Evolutionary conservation across 2,329 filamentous ascomycete species (phyloP), one percentile per base, ranked within the genome.

Genomic region (Calycina herbarum): DNA sequence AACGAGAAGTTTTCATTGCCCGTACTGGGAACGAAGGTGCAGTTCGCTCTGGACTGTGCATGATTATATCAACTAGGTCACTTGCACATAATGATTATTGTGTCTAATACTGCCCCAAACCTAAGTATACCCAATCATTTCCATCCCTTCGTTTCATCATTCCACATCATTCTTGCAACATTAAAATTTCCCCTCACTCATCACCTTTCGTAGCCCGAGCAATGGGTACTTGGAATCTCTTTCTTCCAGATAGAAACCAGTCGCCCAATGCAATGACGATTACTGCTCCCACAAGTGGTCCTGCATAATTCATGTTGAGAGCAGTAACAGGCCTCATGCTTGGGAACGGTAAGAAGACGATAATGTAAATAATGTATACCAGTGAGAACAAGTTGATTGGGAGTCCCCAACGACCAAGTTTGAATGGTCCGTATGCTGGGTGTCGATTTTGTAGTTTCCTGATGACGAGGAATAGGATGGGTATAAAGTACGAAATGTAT

Each of bases 231-330:
- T 11, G 13, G 17, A 40, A 40, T 40, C 38, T 40, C 13, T 40
- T 40, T 40, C 13, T 40, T 11, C 38, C 38, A 17, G 38, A 40
- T 40, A 40, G 13, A 17, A 40, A 40, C 57, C 45, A 64, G 48
- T 64, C 63, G 8, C 63, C 42, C n/a, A 64, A 11, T 29, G 42
- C 64, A 29, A 62, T 40, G 11, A 61, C 13, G 15, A 64, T 64
- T 13, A 64, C 31, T 27, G 57, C 63, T 17, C 40, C 61, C 17
- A 68, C 56, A 15, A 68, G 33, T 5, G 65, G 64, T 2, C 67
- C 59, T 2, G 65, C 67, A 42, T 67, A 68, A 27, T 68, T 68
- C 65, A 67, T 66, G 17, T 61, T 68, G 29, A 51, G 59, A 5
- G 64, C 64, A 15, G 64, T 66, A 11, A 67, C 62, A 45, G 66